A percentile compares a stretch with the other conserved stretches of the same genome.
Conservation (phyloP, 768 basidiomycete species). For the Gautieria morchelliformis region DNA sequence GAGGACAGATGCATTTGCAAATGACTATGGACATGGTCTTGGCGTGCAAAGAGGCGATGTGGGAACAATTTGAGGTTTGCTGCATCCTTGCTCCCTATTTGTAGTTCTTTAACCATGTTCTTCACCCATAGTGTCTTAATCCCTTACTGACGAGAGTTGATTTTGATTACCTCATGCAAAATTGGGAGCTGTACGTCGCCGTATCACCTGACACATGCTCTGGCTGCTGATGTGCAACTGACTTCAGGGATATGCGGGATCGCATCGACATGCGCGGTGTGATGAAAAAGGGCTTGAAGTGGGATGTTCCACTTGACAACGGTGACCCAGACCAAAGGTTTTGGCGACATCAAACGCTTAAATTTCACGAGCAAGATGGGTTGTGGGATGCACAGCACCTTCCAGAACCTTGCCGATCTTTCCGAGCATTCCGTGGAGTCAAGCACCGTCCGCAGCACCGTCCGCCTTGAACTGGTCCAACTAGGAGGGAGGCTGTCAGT, state of each 20-base stretch:
- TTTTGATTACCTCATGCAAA: constrained; percentile 58
- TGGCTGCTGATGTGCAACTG: neutral
- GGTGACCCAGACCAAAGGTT: constrained; percentile 39
- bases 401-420: constrained; percentile 32
- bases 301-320: constrained; percentile 38
- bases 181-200: constrained; percentile 55
- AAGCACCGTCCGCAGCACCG: neutral
- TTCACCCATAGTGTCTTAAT: constrained; percentile 19
- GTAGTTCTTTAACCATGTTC: constrained; percentile 18
- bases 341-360: constrained; percentile 34
- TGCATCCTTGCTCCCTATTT: constrained; percentile 20
- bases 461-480: neutral
- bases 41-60: constrained; percentile 64
- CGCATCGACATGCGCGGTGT: constrained; percentile 51
- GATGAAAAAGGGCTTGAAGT: constrained; percentile 37
- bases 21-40: constrained; percentile 44
- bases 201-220: constrained; percentile 5
- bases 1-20: constrained; percentile 58
- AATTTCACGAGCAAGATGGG: neutral
- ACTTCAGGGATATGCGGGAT: constrained; percentile 61
- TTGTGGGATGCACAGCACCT: constrained; percentile 9
- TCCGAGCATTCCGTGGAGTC: constrained; percentile 14
- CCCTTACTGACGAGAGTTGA: constrained; percentile 37
- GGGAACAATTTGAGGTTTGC: constrained; percentile 43
- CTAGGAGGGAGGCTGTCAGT: too few relatives aligned